Conservation (phyloP, 2,329 filamentous ascomycete species). For the Blumeria hordei region DNA sequence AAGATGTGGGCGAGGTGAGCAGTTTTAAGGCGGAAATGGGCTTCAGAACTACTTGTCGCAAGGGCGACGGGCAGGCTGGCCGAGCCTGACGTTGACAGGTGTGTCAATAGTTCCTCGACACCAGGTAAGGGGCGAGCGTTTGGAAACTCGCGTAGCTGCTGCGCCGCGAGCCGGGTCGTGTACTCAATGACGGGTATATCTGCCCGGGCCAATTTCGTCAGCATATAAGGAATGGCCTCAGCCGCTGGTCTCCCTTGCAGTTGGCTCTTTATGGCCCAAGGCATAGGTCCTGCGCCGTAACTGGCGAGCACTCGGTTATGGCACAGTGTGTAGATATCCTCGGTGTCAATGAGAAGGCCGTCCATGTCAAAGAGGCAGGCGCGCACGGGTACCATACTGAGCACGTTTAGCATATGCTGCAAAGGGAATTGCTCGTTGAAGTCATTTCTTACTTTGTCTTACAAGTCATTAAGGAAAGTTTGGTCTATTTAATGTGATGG, state of each 20-base stretch:
- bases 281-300: too few relatives aligned
- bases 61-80: constrained; percentile 49
- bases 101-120: constrained; percentile 39
- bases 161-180: constrained; percentile 26
- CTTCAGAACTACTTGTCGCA: constrained; percentile 42
- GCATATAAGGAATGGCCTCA: constrained; percentile 34
- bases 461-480: too few relatives aligned
- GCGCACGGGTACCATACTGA: too few relatives aligned
- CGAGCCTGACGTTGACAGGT: constrained; percentile 19
- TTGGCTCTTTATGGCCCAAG: constrained; percentile 18
- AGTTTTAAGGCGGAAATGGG: constrained; percentile 16
- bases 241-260: constrained; percentile 21
- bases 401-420: too few relatives aligned
- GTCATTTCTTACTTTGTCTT: too few relatives aligned
- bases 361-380: too few relatives aligned
- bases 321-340: too few relatives aligned
- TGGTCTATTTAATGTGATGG: too few relatives aligned
- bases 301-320: too few relatives aligned
- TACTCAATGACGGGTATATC: constrained; percentile 38
- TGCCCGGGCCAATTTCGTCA: constrained; percentile 38
- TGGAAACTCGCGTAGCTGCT: constrained; percentile 53
- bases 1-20: constrained; percentile 31
- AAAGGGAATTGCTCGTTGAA: too few relatives aligned
- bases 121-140: constrained; percentile 52
- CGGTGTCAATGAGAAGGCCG: too few relatives aligned